phyloP scores from a whole-genome alignment of 2,329 filamentous ascomycete genomes.

The Trichoderma citrinoviride region DNA sequence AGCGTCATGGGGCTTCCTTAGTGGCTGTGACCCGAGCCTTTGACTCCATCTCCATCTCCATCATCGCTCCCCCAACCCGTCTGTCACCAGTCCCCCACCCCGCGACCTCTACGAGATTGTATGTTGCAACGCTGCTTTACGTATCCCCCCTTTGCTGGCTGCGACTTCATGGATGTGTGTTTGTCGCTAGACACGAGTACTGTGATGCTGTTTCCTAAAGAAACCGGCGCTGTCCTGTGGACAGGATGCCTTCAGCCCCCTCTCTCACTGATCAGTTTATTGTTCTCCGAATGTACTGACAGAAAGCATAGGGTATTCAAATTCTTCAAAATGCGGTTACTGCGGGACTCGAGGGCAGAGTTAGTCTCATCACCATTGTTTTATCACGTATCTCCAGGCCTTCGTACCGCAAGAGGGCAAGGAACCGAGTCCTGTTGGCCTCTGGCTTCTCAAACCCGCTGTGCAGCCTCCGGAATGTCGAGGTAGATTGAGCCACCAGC shows the following conservation, averaged over 20 bases:
- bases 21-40: background rate
- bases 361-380: constrained; percentile 45
- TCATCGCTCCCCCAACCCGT: background rate
- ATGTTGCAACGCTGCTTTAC: background rate
- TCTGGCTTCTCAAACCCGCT: background rate
- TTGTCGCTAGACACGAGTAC: background rate
- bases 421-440: background rate
- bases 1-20: background rate
- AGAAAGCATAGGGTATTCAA: constrained; percentile 46
- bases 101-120: background rate
- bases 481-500: background rate
- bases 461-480: background rate
- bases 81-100: background rate
- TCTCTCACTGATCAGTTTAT: background rate
- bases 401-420: background rate
- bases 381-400: background rate
- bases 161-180: background rate
- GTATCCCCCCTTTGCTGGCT: background rate
- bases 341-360: constrained; percentile 48
- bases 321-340: constrained; percentile 53
- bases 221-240: background rate
- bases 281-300: background rate
- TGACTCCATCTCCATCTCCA: background rate
- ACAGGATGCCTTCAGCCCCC: background rate
- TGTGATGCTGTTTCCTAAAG: background rate